Conservation (phyloP, 306 rosid genomes). For the Gastrolobium bilobum region DNA sequence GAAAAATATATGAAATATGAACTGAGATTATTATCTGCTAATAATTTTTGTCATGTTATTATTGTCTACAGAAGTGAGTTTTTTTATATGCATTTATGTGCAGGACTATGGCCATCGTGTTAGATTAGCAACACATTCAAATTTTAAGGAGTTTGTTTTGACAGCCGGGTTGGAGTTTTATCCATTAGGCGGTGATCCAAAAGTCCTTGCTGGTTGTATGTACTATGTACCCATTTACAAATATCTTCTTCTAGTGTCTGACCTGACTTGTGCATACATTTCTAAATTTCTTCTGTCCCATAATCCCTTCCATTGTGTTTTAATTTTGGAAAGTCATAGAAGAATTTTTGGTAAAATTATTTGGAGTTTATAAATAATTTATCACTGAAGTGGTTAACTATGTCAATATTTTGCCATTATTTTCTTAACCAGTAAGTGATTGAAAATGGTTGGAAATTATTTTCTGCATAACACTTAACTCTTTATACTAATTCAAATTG, state of each 20-base stretch:
- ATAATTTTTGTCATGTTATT: slow-evolving; percentile 10
- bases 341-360: background rate
- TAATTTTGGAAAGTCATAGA: slow-evolving; percentile 6
- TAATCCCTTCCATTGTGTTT: slow-evolving; percentile 30
- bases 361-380: slow-evolving; percentile 7
- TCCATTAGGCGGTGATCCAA: slow-evolving; percentile 97
- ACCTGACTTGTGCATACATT: slow-evolving; percentile 21
- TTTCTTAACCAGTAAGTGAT: slow-evolving; percentile 21
- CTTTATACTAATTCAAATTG: slow-evolving; percentile 7
- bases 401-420: background rate
- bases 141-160: slow-evolving; percentile 98
- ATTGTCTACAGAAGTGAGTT: slow-evolving; percentile 19
- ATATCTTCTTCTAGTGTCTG: slow-evolving; percentile 41
- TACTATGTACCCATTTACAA: slow-evolving; percentile 54
- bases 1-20: slow-evolving; percentile 3
- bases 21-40: background rate
- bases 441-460: background rate
- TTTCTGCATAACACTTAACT: background rate
- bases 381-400: slow-evolving; percentile 3
- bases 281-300: slow-evolving; percentile 27
- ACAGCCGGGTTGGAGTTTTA: slow-evolving; percentile 99
- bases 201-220: slow-evolving; percentile 99
- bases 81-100: slow-evolving; percentile 48
- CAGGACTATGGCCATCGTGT: slow-evolving; percentile 99
- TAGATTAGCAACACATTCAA: slow-evolving; percentile 97